Base-by-base conservation (phyloP, 352 stramenopile genomes). In the Globisporangium sylvaticum region DNA sequence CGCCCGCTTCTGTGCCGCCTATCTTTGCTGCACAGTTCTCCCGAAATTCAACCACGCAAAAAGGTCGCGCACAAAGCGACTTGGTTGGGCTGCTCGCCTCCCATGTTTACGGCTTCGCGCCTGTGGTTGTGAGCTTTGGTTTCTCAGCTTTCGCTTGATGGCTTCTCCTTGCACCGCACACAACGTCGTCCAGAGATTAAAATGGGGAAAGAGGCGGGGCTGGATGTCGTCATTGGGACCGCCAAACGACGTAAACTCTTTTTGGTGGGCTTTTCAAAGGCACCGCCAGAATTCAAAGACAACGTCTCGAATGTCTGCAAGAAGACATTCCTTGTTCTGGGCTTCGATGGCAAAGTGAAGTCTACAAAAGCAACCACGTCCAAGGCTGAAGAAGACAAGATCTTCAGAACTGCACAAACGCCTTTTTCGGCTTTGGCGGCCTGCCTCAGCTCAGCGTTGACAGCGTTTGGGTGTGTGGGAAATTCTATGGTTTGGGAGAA, bases 11-110 rank as follows among this genome's bases (percentile, higher is more conserved):
- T 22, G 6, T 25, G 7, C n/a, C 46, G 20, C 20, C 46, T 22
- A 53, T 53, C 46, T n/a, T 48, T 53, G 46, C 46, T 25, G 53
- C 18, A 39, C 8, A 20, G 2, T n/a, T n/a, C n/a, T 62, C 37
- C 48, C 24, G 14, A 57, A 57, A 57, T 57, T 57, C 52, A 57
- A 57, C 52, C n/a, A 25, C 46, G 46, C 20, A 53, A 22, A 37
- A 59, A 37, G 24, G 53, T n/a, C 9, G 18, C n/a, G 6, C 20
- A 12, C 46, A 53, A 53, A 24, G 3, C 10, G 20, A 12, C 15
- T 48, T 48, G 39, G n/a, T 48, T 48, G 39, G 46, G 46, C 20
- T 12, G 6, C 2, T 14, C 8, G 20, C 20, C 12, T 10, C 18
- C 37, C 37, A 44, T 44, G 37, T 44, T 44, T 44, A 44, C 37